A percentile compares a stretch with the other conserved stretches of the same genome.
phyloP scores from a whole-genome alignment of 768 basidiomycete genomes.

The Mycena alexandri region DNA sequence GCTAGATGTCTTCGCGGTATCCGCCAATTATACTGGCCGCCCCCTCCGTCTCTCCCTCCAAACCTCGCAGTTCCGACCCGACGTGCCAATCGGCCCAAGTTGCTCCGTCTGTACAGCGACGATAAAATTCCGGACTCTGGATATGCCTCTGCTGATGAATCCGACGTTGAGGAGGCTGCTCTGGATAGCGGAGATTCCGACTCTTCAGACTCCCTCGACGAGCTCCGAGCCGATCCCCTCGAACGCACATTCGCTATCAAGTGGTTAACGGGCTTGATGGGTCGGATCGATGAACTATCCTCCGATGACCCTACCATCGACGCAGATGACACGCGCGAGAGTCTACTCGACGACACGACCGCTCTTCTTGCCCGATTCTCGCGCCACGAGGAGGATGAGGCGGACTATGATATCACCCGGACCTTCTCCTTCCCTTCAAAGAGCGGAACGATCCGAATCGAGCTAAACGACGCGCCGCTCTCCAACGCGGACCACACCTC shows the following conservation, averaged over 20 bases:
- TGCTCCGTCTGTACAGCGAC: constrained; percentile 48
- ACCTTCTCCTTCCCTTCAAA: constrained; percentile 61
- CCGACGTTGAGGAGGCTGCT: constrained; percentile 24
- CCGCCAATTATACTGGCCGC: constrained; percentile 65
- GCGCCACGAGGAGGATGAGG: constrained; percentile 53
- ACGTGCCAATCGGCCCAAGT: constrained; percentile 41
- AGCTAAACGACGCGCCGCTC: constrained; percentile 80
- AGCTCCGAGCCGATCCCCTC: constrained; percentile 71
- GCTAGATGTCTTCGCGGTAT: constrained; percentile 58
- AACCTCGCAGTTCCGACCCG: constrained; percentile 46
- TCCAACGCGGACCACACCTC: constrained; percentile 77
- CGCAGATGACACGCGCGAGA: constrained; percentile 56
- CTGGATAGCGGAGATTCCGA: constrained; percentile 38
- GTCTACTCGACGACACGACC: constrained; percentile 69
- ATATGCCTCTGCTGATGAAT: constrained; percentile 74
- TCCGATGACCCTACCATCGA: constrained; percentile 40
- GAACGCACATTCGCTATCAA: constrained; percentile 77
- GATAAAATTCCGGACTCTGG: constrained; percentile 75
- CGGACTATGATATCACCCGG: constrained; percentile 60
- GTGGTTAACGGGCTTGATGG: constrained; percentile 81
- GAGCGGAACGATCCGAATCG: constrained; percentile 53
- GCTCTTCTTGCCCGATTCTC: constrained; percentile 67
- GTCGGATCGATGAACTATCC: constrained; percentile 60
- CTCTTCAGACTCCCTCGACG: constrained; percentile 51
- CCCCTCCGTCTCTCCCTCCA: constrained; percentile 43